Conservation (phyloP, 192 early-diverging fungal species). For the Funneliformis geosporum region DNA sequence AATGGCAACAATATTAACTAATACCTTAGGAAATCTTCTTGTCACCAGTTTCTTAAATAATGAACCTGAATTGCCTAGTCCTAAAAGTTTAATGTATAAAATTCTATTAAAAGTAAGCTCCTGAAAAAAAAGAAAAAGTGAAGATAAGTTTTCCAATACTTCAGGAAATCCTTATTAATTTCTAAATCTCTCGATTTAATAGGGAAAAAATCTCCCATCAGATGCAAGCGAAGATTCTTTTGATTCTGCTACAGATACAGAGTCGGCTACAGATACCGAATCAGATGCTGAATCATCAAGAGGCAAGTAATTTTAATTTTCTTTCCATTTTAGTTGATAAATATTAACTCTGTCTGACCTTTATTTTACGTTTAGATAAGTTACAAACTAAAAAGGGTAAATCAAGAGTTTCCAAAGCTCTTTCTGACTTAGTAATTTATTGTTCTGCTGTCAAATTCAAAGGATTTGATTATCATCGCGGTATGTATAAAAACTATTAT, state of each 20-base stretch:
- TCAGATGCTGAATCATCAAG: conserved; percentile 45
- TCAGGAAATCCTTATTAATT: background rate
- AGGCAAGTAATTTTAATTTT: background rate
- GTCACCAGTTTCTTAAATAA: conserved; percentile 48
- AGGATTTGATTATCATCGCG: conserved; percentile 53
- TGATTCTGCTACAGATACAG: conserved; percentile 32
- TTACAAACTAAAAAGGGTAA: conserved; percentile 36
- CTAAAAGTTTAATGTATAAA: conserved; percentile 64
- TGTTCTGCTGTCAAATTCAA: conserved; percentile 65
- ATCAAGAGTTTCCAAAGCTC: conserved; percentile 52
- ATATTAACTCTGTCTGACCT: background rate
- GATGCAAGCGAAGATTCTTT: background rate
- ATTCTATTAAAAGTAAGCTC: conserved; percentile 80
- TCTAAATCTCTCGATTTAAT: background rate
- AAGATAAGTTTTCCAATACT: too few relatives aligned
- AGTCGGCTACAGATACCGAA: conserved; percentile 44
- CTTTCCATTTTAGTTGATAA: background rate
- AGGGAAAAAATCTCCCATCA: conserved; percentile 28
- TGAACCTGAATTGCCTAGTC: conserved; percentile 63
- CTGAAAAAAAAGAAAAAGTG: background rate
- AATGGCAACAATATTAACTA: conserved; percentile 71
- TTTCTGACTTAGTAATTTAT: conserved; percentile 62
- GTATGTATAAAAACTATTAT: conserved; percentile 45
- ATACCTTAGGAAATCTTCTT: conserved; percentile 70
- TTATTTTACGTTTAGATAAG: conserved; percentile 36